These are phyloP conservation scores for Globisporangium okanoganense DNA, from an alignment of 352 stramenopile genomes.

Conservation along the genomic window DNA sequence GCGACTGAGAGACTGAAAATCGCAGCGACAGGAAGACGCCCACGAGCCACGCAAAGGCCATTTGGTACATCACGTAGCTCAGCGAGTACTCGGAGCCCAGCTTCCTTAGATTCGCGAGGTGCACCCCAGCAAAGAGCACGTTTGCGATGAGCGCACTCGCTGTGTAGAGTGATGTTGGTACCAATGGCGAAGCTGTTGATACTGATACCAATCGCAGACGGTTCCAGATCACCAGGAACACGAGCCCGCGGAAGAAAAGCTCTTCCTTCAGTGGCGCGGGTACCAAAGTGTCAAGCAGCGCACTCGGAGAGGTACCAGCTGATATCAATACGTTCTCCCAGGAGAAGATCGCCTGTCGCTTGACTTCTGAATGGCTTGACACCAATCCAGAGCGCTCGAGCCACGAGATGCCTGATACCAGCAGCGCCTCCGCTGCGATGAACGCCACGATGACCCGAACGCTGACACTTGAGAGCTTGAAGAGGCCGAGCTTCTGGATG, in stretches of 20 bases:
- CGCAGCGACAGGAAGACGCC: slow-evolving; percentile 43
- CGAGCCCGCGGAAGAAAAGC: slow-evolving; percentile 57
- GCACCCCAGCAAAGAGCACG: slow-evolving; percentile 43
- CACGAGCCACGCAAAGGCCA: slow-evolving; percentile 37
- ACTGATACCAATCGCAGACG: slow-evolving; percentile 21
- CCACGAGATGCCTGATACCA: neutral
- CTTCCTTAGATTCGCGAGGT: slow-evolving; percentile 36
- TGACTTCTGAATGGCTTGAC: neutral
- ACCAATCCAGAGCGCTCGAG: slow-evolving; percentile 1
- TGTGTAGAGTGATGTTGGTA: neutral
- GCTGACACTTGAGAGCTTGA: neutral
- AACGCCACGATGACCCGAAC: neutral
- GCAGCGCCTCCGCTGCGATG: neutral
- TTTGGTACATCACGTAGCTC: slow-evolving; percentile 38
- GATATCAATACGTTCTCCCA: slow-evolving; percentile 17
- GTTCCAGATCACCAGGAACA: slow-evolving; percentile 46
- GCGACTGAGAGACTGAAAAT: slow-evolving; percentile 28
- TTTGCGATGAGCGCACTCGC: slow-evolving; percentile 28
- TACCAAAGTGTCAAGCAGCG: slow-evolving; percentile 27
- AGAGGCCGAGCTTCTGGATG: neutral
- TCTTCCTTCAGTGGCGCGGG: slow-evolving; percentile 52
- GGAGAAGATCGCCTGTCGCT: slow-evolving; percentile 13
- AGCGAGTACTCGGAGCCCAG: slow-evolving; percentile 15
- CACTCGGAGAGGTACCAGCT: neutral
- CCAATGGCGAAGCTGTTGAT: neutral